Evolutionary conservation across 768 basidiomycete species (phyloP), one percentile per base, ranked within the genome.

Genomic region (Suillus tomentosus): DNA sequence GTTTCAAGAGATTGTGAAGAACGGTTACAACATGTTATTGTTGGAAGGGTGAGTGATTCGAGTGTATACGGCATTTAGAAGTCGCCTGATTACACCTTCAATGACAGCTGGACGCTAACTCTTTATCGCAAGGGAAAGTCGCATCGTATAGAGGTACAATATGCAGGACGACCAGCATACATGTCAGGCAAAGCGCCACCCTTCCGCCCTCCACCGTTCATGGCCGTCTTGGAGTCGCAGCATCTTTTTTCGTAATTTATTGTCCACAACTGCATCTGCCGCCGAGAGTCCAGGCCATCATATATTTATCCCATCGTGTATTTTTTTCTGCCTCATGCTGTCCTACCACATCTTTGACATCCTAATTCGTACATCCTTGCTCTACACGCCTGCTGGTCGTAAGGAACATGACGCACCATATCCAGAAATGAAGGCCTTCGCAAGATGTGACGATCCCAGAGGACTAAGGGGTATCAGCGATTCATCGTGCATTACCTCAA

Each of bases 121-220:
- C 74, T 88, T 27, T 81, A 87, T 69, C 87, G 90, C 62, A 84
- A 80, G 69, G 87, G 83, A 60, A 86, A 85, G 69, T 77, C 77
- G 39, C 80, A 88, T 75, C 84, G 92, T 36, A 79, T 91, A 43
- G 85, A 91, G 71, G 84, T 93, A 22, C 82, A 84, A 64, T 93
- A 94, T 74, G 81, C 73, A 62, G 91, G 86, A 7, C 82, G 88
- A 65, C 88, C 89, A 19, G 91, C 88, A 56, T 84, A 79, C 66
- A 80, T 83, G 51, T 71, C 78, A 0, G 85, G 84, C 39, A 81
- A 85, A 68, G 64, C 80, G 31, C 80, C 82, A n/a, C 64, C 74
- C 61, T 74, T 72, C 27, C 79, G 80, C 39, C 79, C 79, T 19
- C 87, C 88, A 27, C 92, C 91, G 0, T 92, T 89, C 76, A 83